Conservation (phyloP, 208 protist species). For the Acanthamoeba royreba region DNA sequence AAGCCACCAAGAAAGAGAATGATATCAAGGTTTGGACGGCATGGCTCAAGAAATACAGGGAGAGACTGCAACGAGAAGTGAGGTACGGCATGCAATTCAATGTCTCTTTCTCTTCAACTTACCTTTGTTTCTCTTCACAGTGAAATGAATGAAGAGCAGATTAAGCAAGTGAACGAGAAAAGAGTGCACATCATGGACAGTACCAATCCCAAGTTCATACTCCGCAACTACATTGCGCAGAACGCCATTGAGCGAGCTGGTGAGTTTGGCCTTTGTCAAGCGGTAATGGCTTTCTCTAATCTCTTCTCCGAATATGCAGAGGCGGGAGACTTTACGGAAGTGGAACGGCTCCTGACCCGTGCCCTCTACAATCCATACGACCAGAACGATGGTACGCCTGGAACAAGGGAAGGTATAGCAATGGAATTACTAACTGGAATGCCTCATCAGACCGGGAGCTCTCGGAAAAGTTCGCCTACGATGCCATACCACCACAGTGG, state of each 20-base stretch:
- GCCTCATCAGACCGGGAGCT: neutral
- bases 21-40: neutral
- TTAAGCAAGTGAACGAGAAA: neutral
- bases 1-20: neutral
- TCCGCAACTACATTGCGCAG: constrained; percentile 50
- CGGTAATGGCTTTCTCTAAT: neutral
- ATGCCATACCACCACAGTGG: constrained; percentile 28
- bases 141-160: neutral
- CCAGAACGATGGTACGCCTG: neutral
- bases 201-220: constrained; percentile 38
- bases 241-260: constrained; percentile 40
- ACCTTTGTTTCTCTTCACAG: neutral
- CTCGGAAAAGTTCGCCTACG: neutral
- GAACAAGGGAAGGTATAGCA: too few species aligned
- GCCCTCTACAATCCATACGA: neutral
- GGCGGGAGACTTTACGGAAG: neutral
- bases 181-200: neutral
- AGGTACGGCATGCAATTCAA: neutral
- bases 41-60: neutral
- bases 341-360: neutral
- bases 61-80: neutral
- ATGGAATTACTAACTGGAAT: too few species aligned
- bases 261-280: neutral
- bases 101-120: neutral
- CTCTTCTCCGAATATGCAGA: neutral